These are phyloP conservation scores for Fusarium mundagurra DNA, from an alignment of 2,329 filamentous ascomycete genomes.

Conservation along the genomic window DNA sequence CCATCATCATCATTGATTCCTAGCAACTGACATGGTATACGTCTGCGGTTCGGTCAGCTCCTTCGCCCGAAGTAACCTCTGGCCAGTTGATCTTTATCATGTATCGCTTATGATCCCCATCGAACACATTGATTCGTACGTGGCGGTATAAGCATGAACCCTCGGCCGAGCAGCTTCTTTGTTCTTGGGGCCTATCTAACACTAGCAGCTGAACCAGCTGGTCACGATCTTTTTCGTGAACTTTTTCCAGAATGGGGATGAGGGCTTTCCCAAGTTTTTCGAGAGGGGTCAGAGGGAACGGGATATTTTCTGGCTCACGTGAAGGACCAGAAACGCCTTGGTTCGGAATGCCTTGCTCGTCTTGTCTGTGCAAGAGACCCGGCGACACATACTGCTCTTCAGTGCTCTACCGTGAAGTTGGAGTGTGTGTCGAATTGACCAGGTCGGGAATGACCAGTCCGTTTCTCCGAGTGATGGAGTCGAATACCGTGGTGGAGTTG, in stretches of 20 bases:
- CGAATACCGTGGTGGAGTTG: too few relatives aligned
- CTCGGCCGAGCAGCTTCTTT: neutral
- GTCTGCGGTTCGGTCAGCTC: neutral
- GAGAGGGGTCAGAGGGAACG: too few relatives aligned
- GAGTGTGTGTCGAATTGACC: too few relatives aligned
- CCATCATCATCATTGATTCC: neutral
- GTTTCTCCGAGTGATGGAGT: too few relatives aligned
- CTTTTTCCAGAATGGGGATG: neutral
- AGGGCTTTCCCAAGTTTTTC: neutral
- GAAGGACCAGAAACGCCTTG: neutral
- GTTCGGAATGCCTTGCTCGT: too few relatives aligned
- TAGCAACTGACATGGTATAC: neutral
- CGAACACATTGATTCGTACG: fast-evolving
- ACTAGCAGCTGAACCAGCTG: neutral
- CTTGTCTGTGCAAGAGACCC: too few relatives aligned
- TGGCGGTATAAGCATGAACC: neutral
- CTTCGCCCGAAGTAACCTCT: neutral
- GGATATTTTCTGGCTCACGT: neutral
- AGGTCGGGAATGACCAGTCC: too few relatives aligned
- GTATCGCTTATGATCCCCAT: neutral
- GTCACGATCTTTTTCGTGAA: neutral
- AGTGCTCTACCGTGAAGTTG: too few relatives aligned
- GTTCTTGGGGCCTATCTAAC: too few relatives aligned
- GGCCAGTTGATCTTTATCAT: neutral
- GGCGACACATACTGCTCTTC: too few relatives aligned